These are phyloP conservation scores for Dalbergia cultrata DNA, from an alignment of 306 rosid genomes.

Conservation along the genomic window DNA sequence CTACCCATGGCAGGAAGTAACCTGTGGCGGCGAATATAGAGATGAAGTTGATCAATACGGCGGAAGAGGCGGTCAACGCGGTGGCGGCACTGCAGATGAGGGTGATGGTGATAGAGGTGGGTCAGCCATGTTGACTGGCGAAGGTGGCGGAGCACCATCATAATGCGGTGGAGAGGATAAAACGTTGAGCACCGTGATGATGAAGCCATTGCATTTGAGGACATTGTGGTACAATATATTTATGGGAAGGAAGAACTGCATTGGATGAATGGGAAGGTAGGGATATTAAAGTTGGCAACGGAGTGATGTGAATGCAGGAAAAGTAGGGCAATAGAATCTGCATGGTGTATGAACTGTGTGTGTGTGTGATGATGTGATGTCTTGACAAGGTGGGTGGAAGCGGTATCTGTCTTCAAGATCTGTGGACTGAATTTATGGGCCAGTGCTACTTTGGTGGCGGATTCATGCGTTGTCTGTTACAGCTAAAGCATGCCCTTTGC, in stretches of 20 bases:
- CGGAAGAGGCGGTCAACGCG: slow-evolving; percentile 38
- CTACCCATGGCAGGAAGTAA: slow-evolving; percentile 31
- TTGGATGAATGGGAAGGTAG: background rate
- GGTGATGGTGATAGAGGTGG: slow-evolving; percentile 44
- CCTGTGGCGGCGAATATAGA: slow-evolving; percentile 42
- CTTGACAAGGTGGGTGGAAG: slow-evolving; percentile 33
- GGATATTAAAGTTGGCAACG: background rate
- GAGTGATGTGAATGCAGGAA: slow-evolving; percentile 11
- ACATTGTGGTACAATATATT: background rate
- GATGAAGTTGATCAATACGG: slow-evolving; percentile 45
- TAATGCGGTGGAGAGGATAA: slow-evolving; percentile 46
- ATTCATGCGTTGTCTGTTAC: slow-evolving; percentile 14
- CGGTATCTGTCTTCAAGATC: background rate
- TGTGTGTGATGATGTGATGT: background rate
- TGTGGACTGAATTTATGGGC: slow-evolving; percentile 9
- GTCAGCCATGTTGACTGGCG: slow-evolving; percentile 40
- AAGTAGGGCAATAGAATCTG: slow-evolving; percentile 18
- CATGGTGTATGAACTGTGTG: background rate
- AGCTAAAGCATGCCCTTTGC: background rate
- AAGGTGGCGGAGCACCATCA: slow-evolving; percentile 42
- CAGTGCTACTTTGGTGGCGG: slow-evolving; percentile 37
- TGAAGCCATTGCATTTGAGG: background rate
- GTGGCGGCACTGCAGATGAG: slow-evolving; percentile 33
- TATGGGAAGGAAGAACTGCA: background rate
- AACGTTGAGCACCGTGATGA: slow-evolving; percentile 21